Evolutionary conservation across 768 basidiomycete species (phyloP).

Genomic region (Leccinum disarticulatum): DNA sequence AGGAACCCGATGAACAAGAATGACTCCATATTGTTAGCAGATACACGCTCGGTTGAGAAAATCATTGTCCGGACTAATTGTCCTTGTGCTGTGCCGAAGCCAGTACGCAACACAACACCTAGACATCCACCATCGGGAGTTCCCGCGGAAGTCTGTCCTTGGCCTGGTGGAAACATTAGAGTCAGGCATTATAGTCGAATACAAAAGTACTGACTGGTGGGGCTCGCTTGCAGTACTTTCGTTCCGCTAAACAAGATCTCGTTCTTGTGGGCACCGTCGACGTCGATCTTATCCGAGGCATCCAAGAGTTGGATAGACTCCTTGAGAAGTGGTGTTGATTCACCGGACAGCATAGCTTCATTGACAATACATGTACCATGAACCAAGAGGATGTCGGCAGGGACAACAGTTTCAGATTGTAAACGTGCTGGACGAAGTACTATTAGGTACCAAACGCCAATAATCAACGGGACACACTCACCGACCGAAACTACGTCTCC

Average conservation of each 20-base stretch:
- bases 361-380: constrained; percentile 95
- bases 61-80: constrained; percentile 99
- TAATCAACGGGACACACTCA: constrained; percentile 40
- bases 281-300: constrained; percentile 70
- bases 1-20: constrained; percentile 99
- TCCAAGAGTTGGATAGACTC: constrained; percentile 91
- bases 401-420: constrained; percentile 81
- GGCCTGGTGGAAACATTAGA: constrained; percentile 19
- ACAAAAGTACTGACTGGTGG: constrained; percentile 34
- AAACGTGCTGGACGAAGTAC: constrained; percentile 48
- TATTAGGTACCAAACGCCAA: constrained; percentile 2
- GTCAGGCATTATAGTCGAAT: background rate
- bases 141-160: constrained; percentile 42
- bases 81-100: constrained; percentile 97
- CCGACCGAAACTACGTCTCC: constrained; percentile 85
- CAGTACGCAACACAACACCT: constrained; percentile 89
- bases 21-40: constrained; percentile 92
- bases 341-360: constrained; percentile 98
- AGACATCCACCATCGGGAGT: constrained; percentile 93
- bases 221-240: constrained; percentile 85
- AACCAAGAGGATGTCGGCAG: constrained; percentile 91
- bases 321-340: constrained; percentile 95
- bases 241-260: constrained; percentile 92
- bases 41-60: constrained; percentile 94
- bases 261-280: constrained; percentile 85